Evolutionary conservation across 75 land plant genomes (phyloP).

Genomic region (Adiantum capillusveneris): DNA sequence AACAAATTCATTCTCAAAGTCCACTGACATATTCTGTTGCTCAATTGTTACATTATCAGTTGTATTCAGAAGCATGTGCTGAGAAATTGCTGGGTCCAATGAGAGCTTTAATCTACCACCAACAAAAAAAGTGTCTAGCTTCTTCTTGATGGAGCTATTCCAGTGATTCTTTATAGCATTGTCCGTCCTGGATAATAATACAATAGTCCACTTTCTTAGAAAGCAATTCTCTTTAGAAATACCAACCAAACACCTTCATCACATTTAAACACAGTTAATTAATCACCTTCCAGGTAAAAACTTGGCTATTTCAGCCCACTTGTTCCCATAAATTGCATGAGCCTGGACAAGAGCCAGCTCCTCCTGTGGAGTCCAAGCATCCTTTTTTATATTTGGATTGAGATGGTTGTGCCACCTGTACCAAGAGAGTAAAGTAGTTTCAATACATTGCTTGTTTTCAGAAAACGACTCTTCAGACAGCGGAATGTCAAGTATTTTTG

Average conservation of each 20-base stretch:
- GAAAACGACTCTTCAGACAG: too few species aligned
- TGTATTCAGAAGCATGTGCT: not conserved
- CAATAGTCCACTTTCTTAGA: too few species aligned
- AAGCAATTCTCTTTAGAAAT: too few species aligned
- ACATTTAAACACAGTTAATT: not conserved
- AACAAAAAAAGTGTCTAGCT: constrained; percentile 48
- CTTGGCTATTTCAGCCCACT: constrained; percentile 80
- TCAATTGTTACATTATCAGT: not conserved
- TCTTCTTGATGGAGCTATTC: constrained; percentile 84
- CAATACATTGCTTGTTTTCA: too few species aligned
- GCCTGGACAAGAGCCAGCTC: constrained; percentile 64
- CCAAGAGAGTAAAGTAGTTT: too few species aligned
- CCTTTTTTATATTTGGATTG: constrained; percentile 72
- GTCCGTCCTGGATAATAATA: constrained; percentile 70
- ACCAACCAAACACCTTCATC: not conserved
- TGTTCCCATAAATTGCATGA: constrained; percentile 77
- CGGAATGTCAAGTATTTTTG: too few species aligned
- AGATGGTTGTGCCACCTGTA: constrained; percentile 90
- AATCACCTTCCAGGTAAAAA: constrained; percentile 66
- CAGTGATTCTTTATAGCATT: constrained; percentile 92
- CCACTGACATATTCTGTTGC: not conserved
- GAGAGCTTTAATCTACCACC: constrained; percentile 34
- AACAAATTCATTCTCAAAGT: not conserved
- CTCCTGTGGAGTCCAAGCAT: constrained; percentile 82
- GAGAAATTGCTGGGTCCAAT: not conserved